These are phyloP conservation scores for Chlorencoelia australis DNA, from an alignment of 2,329 filamentous ascomycete genomes.

Conservation along the genomic window DNA sequence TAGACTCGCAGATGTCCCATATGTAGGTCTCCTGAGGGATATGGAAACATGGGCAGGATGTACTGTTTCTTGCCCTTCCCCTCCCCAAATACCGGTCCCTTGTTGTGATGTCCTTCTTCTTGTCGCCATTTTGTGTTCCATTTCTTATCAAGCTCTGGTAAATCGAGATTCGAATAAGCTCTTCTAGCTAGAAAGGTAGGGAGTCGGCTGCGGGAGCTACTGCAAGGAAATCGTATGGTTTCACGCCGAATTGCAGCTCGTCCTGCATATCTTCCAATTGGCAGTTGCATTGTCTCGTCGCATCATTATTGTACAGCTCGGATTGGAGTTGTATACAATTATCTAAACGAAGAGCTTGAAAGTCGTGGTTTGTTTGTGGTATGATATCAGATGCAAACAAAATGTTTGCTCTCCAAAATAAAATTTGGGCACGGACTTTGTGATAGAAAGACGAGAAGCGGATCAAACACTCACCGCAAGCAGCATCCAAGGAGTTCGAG, in stretches of 20 bases:
- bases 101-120: background rate
- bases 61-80: conserved; percentile 40
- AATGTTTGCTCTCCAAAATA: no score
- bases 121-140: conserved; percentile 19
- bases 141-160: conserved; percentile 20
- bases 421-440: no score
- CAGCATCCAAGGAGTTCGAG: background rate
- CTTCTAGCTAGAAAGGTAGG: background rate
- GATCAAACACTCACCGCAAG: background rate
- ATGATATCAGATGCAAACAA: no score
- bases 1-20: conserved; percentile 84
- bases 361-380: no score
- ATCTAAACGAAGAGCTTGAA: no score
- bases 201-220: background rate
- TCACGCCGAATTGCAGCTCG: conserved; percentile 1
- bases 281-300: conserved; percentile 5
- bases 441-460: no score
- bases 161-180: conserved; percentile 10
- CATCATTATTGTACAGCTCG: no score
- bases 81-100: no score
- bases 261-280: conserved; percentile 9
- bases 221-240: background rate
- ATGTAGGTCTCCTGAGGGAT: conserved; percentile 78
- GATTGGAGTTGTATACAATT: no score
- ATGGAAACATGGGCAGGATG: conserved; percentile 86